A percentile compares a stretch with the other conserved stretches of the same genome.
Evolutionary conservation across 2,329 filamentous ascomycete species (phyloP).

Genomic region (Zymoseptoria crescenta): DNA sequence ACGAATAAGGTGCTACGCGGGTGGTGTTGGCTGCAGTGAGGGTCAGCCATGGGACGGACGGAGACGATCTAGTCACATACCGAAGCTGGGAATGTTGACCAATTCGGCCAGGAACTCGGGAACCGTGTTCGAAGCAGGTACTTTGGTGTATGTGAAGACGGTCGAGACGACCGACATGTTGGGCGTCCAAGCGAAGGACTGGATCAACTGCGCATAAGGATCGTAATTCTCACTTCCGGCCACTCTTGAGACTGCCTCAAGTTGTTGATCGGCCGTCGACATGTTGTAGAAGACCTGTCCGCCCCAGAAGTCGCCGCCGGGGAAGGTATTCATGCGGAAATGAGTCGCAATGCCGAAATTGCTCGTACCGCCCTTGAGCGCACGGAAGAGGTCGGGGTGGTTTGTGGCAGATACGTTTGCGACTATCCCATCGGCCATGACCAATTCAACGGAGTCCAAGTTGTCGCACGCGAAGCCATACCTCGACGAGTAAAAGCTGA

Average conservation of each 20-base stretch:
- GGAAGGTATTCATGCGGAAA: constrained; percentile 17
- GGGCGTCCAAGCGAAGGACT: not conserved
- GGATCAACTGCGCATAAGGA: not conserved
- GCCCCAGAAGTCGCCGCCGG: not conserved
- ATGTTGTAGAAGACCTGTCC: not conserved
- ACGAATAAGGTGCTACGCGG: not conserved
- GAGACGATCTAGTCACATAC: not conserved
- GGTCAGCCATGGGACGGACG: not conserved
- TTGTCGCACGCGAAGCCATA: constrained; percentile 24
- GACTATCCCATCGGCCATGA: constrained; percentile 18
- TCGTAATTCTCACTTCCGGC: not conserved
- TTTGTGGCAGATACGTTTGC: constrained; percentile 15
- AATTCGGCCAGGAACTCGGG: not conserved
- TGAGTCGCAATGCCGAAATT: constrained; percentile 23
- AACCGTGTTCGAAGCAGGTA: not conserved
- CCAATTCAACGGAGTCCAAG: constrained; percentile 21
- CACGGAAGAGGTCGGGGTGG: constrained; percentile 17
- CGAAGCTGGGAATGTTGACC: not conserved
- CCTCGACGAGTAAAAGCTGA: constrained; percentile 19
- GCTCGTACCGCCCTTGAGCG: constrained; percentile 17
- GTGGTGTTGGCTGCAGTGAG: not conserved
- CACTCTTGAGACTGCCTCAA: not conserved
- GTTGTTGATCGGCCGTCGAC: not conserved
- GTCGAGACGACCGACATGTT: not conserved
- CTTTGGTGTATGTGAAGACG: constrained; percentile 1